These are phyloP conservation scores for Neodidymelliopsis sp. DNA, from an alignment of 2,329 filamentous ascomycete genomes.

Conservation along the genomic window DNA sequence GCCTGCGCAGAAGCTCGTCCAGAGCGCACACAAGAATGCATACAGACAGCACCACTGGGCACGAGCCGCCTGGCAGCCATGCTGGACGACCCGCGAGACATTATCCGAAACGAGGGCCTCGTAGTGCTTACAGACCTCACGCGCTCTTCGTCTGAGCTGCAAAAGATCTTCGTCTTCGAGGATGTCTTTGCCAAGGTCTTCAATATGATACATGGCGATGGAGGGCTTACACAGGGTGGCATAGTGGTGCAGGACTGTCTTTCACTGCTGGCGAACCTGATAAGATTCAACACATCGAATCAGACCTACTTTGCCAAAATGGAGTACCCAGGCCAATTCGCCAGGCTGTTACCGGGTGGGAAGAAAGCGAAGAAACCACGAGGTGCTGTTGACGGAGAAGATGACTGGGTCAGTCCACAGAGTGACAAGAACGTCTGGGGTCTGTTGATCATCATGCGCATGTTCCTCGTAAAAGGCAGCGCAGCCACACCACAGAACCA, in stretches of 20 bases:
- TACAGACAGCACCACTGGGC: conserved; percentile 86
- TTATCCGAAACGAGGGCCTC: conserved; percentile 82
- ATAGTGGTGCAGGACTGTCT: conserved; percentile 92
- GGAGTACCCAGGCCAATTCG: conserved; percentile 77
- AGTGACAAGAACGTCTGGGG: conserved; percentile 92
- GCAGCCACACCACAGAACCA: conserved; percentile 84
- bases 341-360: conserved; percentile 70
- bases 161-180: conserved; percentile 95
- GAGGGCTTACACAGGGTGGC: conserved; percentile 80
- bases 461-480: conserved; percentile 85
- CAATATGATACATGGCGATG: conserved; percentile 80
- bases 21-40: conserved; percentile 92
- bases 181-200: conserved; percentile 91
- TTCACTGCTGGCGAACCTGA: conserved; percentile 86
- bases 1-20: conserved; percentile 86
- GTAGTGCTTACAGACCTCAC: conserved; percentile 89
- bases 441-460: conserved; percentile 80
- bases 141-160: conserved; percentile 83
- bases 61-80: conserved; percentile 85
- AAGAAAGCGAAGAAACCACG: conserved; percentile 63
- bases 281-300: conserved; percentile 87
- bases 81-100: conserved; percentile 85
- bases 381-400: conserved; percentile 64
- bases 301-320: conserved; percentile 94
- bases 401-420: conserved; percentile 78